Conservation (phyloP, 441 rosid species). For the Brassica balearica region DNA sequence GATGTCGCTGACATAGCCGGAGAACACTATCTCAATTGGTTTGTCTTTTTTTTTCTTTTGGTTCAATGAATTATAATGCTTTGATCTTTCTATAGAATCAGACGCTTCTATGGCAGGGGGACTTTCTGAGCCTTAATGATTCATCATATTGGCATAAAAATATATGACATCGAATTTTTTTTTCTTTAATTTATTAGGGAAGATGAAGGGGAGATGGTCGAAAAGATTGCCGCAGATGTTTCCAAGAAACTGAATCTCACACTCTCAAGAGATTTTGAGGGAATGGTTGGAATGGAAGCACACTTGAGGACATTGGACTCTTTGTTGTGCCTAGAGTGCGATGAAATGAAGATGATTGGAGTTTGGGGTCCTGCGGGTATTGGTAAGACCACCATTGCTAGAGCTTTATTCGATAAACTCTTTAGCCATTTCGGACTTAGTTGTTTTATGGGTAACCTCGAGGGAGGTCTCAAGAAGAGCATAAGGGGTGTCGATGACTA, state of each 20-base stretch:
- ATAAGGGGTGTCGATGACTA: not conserved
- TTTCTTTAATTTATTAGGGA: not conserved
- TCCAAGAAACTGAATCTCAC: not conserved
- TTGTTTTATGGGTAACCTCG: constrained; percentile 15
- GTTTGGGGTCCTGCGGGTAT: constrained; percentile 32
- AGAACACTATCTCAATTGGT: constrained; percentile 15
- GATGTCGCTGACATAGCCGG: constrained; percentile 1
- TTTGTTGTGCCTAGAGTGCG: not conserved
- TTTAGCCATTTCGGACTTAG: not conserved
- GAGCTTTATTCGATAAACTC: constrained; percentile 6
- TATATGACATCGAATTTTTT: not conserved
- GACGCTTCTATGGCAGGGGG: not conserved
- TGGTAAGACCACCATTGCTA: constrained; percentile 35
- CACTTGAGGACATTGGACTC: not conserved
- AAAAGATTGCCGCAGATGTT: constrained; percentile 6
- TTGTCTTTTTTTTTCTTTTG: not conserved
- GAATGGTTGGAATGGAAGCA: constrained; percentile 18
- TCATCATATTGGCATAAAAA: not conserved
- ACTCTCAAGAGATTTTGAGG: constrained; percentile 15
- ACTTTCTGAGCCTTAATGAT: not conserved
- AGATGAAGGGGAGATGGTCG: constrained; percentile 17
- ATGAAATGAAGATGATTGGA: constrained; percentile 19
- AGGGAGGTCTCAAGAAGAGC: not conserved
- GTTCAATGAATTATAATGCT: not conserved
- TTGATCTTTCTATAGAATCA: not conserved